phyloP scores from a whole-genome alignment of 306 rosid genomes.

The Prunus davidiana region DNA sequence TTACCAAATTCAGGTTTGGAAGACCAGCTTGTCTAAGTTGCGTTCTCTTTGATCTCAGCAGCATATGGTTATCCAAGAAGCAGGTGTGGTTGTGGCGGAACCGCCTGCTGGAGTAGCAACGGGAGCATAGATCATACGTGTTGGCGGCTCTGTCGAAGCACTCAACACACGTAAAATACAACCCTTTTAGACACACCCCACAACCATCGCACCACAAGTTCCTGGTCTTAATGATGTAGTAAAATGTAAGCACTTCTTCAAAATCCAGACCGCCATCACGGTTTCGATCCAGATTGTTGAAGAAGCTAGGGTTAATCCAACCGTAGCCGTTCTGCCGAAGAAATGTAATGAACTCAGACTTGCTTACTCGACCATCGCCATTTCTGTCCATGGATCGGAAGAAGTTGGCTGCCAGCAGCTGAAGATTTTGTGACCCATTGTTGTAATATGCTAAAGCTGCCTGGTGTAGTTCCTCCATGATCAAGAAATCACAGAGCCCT shows the following conservation, averaged over 20 bases:
- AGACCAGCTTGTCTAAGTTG: background rate
- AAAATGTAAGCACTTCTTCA: constrained; percentile 27
- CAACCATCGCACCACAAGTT: constrained; percentile 24
- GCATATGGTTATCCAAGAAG: constrained; percentile 28
- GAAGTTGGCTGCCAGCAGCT: constrained; percentile 22
- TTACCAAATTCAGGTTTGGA: background rate
- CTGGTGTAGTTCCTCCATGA: constrained; percentile 7
- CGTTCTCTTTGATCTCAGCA: constrained; percentile 12
- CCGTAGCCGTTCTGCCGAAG: constrained; percentile 19
- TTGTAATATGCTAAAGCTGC: constrained; percentile 27
- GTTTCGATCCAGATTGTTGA: constrained; percentile 20
- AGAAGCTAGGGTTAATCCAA: constrained; percentile 25
- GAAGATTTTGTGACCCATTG: constrained; percentile 20
- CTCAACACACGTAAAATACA: constrained; percentile 25
- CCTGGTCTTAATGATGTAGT: constrained; percentile 26
- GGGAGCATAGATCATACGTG: constrained; percentile 20
- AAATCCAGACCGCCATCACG: constrained; percentile 21
- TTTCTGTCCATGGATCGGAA: constrained; percentile 27
- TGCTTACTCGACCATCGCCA: constrained; percentile 21
- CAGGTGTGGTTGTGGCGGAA: constrained; percentile 11
- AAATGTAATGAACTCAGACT: constrained; percentile 13
- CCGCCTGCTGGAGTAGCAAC: constrained; percentile 5
- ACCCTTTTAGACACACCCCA: constrained; percentile 7
- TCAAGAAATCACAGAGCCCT: background rate
- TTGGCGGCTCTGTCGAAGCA: constrained; percentile 15